Evolutionary conservation across 495 filamentous ascomycete species (phyloP).

Genomic region (Gamarada debralockiae): DNA sequence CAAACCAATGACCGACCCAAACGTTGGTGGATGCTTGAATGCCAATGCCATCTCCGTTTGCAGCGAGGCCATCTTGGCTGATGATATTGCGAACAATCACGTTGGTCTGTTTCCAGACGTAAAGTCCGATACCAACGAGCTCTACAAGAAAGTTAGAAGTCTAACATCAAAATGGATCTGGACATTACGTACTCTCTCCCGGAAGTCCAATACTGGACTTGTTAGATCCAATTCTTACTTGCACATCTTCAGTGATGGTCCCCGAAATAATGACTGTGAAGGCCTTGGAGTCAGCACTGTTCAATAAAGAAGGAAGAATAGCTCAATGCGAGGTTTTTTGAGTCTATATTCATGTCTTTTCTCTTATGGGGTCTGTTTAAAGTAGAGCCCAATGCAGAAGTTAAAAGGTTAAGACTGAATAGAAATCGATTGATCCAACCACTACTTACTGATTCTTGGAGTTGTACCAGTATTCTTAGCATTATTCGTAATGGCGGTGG

Average conservation of each 20-base stretch:
- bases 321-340: no score
- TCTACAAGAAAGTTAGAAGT: not conserved
- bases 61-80: conserved; percentile 39
- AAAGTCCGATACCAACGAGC: not conserved
- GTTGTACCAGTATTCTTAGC: not conserved
- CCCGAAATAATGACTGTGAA: not conserved
- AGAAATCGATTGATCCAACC: no score
- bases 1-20: conserved; percentile 43
- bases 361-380: no score
- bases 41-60: conserved; percentile 41
- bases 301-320: no score
- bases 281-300: no score
- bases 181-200: not conserved
- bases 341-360: no score
- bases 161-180: not conserved
- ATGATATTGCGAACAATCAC: conserved; percentile 48
- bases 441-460: not conserved
- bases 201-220: conserved; percentile 1
- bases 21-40: conserved; percentile 39
- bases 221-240: not conserved
- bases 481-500: not conserved
- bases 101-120: conserved; percentile 36
- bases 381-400: no score
- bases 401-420: no score
- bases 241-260: not conserved